Conservation (phyloP, 148 eudicot genomes). For the Euryodendron excelsum region DNA sequence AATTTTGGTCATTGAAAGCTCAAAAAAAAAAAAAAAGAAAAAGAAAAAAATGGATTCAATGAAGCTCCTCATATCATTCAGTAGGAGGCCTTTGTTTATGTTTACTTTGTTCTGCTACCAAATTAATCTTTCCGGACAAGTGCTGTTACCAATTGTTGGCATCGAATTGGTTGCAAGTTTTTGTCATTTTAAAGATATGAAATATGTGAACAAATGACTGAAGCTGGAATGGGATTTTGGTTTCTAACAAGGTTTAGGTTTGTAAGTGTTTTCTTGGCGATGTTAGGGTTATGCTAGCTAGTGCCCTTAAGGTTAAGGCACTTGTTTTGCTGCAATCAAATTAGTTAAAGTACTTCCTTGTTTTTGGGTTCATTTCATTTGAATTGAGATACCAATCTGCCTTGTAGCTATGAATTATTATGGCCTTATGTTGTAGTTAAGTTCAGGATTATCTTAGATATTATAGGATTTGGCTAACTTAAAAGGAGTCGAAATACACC, state of each 20-base stretch:
- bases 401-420: no score
- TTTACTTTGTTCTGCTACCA: background rate
- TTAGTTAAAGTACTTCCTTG: background rate
- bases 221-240: background rate
- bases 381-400: no score
- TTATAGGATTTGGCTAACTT: background rate
- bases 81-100: no score
- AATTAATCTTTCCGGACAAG: background rate
- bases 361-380: background rate
- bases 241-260: background rate
- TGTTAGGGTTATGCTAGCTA: background rate
- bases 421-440: background rate
- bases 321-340: background rate
- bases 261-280: background rate
- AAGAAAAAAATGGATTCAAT: background rate
- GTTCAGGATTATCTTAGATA: background rate
- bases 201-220: background rate
- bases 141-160: background rate
- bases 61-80: background rate
- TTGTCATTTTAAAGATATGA: background rate
- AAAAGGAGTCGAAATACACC: background rate
- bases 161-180: background rate
- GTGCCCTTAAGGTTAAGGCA: background rate
- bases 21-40: background rate
- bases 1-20: no score